Evolutionary conservation across 78 protist species (phyloP).

Genomic region (Pigoraptor vietnamica): DNA sequence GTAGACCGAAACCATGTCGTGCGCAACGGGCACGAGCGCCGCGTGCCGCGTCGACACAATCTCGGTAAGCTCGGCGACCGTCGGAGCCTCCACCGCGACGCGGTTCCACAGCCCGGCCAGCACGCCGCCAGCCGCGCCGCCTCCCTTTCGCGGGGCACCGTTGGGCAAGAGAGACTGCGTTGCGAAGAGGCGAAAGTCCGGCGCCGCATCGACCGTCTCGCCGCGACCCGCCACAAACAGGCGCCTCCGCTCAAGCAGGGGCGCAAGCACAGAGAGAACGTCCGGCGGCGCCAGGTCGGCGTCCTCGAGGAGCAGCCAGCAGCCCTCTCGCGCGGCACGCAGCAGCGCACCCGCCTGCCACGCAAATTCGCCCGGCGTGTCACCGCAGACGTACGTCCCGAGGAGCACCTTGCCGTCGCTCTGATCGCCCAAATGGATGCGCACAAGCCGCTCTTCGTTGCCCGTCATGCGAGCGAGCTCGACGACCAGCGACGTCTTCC

Average conservation of each 20-base stretch:
- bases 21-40: conserved; percentile 16
- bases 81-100: conserved; percentile 30
- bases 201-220: conserved; percentile 60
- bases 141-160: not conserved
- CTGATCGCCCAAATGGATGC: conserved; percentile 86
- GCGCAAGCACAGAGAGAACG: conserved; percentile 62
- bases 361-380: conserved; percentile 87
- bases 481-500: conserved; percentile 78
- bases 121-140: conserved; percentile 16
- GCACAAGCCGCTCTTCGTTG: conserved; percentile 25
- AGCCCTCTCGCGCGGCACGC: conserved; percentile 55
- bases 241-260: conserved; percentile 64
- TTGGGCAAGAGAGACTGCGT: conserved; percentile 28
- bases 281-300: conserved; percentile 87
- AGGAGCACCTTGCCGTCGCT: conserved; percentile 85
- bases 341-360: conserved; percentile 93
- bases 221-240: conserved; percentile 77
- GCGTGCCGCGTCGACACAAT: conserved; percentile 46
- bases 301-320: conserved; percentile 96
- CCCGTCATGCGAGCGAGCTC: conserved; percentile 64
- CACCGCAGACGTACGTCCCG: conserved; percentile 87
- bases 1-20: not conserved
- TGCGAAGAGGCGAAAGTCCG: conserved; percentile 85
- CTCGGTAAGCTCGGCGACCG: conserved; percentile 29
- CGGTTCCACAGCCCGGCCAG: conserved; percentile 49